A percentile compares a stretch with the other conserved stretches of the same genome.
Conservation (phyloP, 2,329 filamentous ascomycete genomes). For the Didymella pinodella region DNA sequence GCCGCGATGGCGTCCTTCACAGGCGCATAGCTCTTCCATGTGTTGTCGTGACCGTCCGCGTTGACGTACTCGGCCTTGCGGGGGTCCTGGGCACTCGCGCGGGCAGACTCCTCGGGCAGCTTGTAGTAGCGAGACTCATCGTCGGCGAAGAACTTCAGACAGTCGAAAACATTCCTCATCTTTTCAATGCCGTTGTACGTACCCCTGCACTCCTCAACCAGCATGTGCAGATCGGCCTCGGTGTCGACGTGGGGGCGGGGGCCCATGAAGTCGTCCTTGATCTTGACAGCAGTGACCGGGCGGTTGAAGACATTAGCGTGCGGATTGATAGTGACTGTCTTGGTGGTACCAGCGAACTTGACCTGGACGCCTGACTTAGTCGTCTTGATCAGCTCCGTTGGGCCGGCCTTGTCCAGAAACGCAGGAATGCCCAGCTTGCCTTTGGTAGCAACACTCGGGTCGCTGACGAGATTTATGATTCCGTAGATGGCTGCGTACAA, state of each 20-base stretch:
- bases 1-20: constrained; percentile 46
- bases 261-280: constrained; percentile 62
- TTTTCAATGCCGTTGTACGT: constrained; percentile 62
- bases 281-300: constrained; percentile 59
- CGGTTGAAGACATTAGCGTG: constrained; percentile 64
- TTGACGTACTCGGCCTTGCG: constrained; percentile 53
- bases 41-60: constrained; percentile 54
- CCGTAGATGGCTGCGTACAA: constrained; percentile 55
- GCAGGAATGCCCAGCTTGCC: constrained; percentile 54
- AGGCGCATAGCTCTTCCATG: constrained; percentile 49
- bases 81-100: constrained; percentile 55
- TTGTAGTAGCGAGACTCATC: constrained; percentile 60
- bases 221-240: constrained; percentile 60
- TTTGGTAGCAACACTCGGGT: constrained; percentile 50
- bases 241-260: constrained; percentile 61
- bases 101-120: constrained; percentile 51
- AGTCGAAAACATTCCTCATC: constrained; percentile 63
- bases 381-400: constrained; percentile 52
- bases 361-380: constrained; percentile 52
- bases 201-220: constrained; percentile 63
- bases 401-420: constrained; percentile 52
- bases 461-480: constrained; percentile 53
- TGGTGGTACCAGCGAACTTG: constrained; percentile 54
- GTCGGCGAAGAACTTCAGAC: constrained; percentile 60
- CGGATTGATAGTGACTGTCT: constrained; percentile 58